Evolutionary conservation across 2,329 filamentous ascomycete genomes (phyloP).

Genomic region (Diaporthe destruens): DNA sequence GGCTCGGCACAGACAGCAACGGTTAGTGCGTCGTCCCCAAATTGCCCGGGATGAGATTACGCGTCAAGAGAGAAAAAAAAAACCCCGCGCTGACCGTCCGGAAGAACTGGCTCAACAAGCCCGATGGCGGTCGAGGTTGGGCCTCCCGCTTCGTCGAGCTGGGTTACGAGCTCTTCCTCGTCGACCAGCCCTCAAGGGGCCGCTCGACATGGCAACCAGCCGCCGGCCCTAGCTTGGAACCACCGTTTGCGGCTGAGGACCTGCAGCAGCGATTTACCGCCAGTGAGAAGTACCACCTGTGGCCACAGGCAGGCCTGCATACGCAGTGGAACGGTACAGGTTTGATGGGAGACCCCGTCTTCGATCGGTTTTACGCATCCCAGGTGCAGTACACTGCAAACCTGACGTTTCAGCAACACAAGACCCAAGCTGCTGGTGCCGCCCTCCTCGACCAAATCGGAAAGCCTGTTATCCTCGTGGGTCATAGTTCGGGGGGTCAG

Average conservation of each 20-base stretch:
- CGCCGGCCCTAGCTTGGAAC: constrained; percentile 45
- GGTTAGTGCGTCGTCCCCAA: constrained; percentile 47
- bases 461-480: constrained; percentile 55
- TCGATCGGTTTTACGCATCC: constrained; percentile 57
- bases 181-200: constrained; percentile 60
- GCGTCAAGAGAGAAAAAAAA: not conserved
- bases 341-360: constrained; percentile 54
- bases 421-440: constrained; percentile 55
- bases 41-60: constrained; percentile 15
- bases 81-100: constrained; percentile 10
- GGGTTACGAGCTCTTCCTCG: constrained; percentile 62
- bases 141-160: constrained; percentile 59
- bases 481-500: constrained; percentile 61
- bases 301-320: constrained; percentile 53
- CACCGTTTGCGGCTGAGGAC: constrained; percentile 50
- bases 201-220: constrained; percentile 57
- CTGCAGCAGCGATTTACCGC: constrained; percentile 56
- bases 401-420: constrained; percentile 51
- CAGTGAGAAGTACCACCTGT: constrained; percentile 49
- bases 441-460: constrained; percentile 59
- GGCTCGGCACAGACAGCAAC: constrained; percentile 57
- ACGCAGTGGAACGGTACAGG: constrained; percentile 60
- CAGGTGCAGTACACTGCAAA: constrained; percentile 54
- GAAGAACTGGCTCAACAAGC: constrained; percentile 57
- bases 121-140: constrained; percentile 61